Percentiles rank a stretch among this genome's conserved stretches.
Evolutionary conservation across 1,284 basidiomycete species (phyloP).

Genomic region (Somion occarium): DNA sequence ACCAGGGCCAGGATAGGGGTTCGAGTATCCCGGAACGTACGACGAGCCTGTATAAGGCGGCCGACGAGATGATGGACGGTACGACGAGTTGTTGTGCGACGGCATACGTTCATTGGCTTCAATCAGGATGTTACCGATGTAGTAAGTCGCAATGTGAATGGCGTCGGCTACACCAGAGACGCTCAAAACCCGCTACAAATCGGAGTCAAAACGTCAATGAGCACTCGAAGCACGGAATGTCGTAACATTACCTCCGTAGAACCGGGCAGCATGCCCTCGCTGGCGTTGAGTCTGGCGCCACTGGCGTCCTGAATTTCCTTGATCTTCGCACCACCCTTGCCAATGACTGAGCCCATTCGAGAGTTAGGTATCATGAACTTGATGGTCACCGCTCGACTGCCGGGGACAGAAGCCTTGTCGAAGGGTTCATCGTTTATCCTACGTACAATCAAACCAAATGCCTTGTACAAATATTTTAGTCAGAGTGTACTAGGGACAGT

Average conservation of each 20-base stretch:
- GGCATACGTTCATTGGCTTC: slow-evolving; percentile 90
- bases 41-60: slow-evolving; percentile 55
- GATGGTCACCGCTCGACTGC: slow-evolving; percentile 97
- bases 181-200: slow-evolving; percentile 81
- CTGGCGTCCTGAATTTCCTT: slow-evolving; percentile 99
- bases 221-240: slow-evolving; percentile 13
- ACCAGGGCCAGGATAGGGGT: slow-evolving; percentile 3
- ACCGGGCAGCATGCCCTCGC: slow-evolving; percentile 96
- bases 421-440: slow-evolving; percentile 99
- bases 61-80: slow-evolving; percentile 33
- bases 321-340: slow-evolving; percentile 96
- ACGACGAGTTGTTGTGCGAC: slow-evolving; percentile 42
- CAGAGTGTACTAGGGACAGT: slow-evolving; percentile 74
- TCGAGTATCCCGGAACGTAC: slow-evolving; percentile 62
- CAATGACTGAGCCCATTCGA: slow-evolving; percentile 99
- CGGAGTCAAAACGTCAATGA: slow-evolving; percentile 2
- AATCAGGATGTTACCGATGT: slow-evolving; percentile 95
- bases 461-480: slow-evolving; percentile 44
- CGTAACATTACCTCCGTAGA: slow-evolving; percentile 82
- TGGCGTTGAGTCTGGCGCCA: slow-evolving; percentile 93
- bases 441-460: slow-evolving; percentile 97
- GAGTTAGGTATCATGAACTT: slow-evolving; percentile 99
- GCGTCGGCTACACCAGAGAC: slow-evolving; percentile 99
- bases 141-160: slow-evolving; percentile 99
- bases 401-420: slow-evolving; percentile 95